Evolutionary conservation across 495 filamentous ascomycete species (phyloP), one percentile per base, ranked within the genome.

Genomic region (Achaetomiella virescens): DNA sequence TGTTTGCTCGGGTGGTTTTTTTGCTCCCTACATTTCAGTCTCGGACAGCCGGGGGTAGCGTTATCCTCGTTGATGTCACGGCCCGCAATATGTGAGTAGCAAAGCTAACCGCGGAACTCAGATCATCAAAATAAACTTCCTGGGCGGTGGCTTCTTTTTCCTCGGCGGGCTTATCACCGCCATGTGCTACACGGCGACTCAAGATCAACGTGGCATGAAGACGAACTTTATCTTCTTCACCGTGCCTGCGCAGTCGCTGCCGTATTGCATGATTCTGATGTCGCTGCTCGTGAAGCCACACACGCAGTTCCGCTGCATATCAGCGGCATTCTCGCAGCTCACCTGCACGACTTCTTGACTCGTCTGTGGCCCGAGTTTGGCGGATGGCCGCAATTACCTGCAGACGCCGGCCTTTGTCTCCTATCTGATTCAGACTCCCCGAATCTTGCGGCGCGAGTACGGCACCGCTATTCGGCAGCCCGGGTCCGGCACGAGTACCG

Each of bases 331-430:
- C 47, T 91, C 36, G 88, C 88, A 17, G 91, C 90, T 21, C 91
- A 96, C 67, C 66, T 90, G 21, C 88, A 90, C 67, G 87, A 95
- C 63, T 97, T 96, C 64, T 66, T 95, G 42, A 90, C 86, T 3
- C 79, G 85, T 38, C 78, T 92, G 27, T 96, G 87, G 72, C 91
- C 91, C 15, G 79, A 83, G 40, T 91, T 91, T 71, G 90, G 90
- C 20, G 85, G 86, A n/a, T 48, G 90, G 90, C 3, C 70, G 71
- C 27, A 92, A 89, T 62, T 78, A 81, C 49, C 71, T 96, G 43
- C 69, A 68, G 15, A 91, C 90, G 0, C 91, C 91, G 1, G 61
- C 48, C 0, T 80, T 88, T 48, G 65, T 96, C 50, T 81, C 77
- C 49, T 71, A 80, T 43, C 77, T 84, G 60, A 87, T 89, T 58